phyloP scores from a whole-genome alignment of 768 basidiomycete species.

The Mycena olivaceomarginata region DNA sequence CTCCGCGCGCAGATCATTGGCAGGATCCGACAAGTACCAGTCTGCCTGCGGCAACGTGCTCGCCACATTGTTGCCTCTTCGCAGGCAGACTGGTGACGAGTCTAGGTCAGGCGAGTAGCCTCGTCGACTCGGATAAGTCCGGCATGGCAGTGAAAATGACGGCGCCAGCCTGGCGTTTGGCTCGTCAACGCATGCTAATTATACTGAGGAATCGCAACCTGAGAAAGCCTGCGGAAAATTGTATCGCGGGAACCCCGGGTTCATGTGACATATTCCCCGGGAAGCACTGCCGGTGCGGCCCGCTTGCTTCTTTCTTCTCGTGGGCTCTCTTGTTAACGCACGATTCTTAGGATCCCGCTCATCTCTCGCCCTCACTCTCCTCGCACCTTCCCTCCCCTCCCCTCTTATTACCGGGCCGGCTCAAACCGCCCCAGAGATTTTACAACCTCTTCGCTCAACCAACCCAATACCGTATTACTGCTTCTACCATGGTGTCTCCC shows the following conservation, averaged over 20 bases:
- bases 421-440: constrained; percentile 26
- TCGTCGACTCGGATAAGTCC: no score
- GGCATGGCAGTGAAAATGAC: no score
- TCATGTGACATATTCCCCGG: constrained; percentile 19
- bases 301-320: constrained; percentile 29
- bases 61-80: no score
- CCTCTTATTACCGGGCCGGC: constrained; percentile 15
- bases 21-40: no score
- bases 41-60: no score
- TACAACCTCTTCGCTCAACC: constrained; percentile 28
- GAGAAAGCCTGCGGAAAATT: constrained; percentile 21
- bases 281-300: constrained; percentile 22
- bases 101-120: no score
- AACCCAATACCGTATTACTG: constrained; percentile 25
- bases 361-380: constrained; percentile 28
- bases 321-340: constrained; percentile 20
- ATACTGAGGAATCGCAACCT: constrained; percentile 27
- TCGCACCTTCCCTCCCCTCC: constrained; percentile 20
- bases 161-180: background rate
- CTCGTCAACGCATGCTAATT: constrained; percentile 18
- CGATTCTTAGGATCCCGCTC: constrained; percentile 30
- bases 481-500: constrained; percentile 28
- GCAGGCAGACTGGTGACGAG: no score
- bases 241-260: constrained; percentile 23
- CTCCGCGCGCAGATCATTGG: no score